These are phyloP conservation scores for Jackrogersella minutella DNA, from an alignment of 495 filamentous ascomycete species.

Conservation along the genomic window DNA sequence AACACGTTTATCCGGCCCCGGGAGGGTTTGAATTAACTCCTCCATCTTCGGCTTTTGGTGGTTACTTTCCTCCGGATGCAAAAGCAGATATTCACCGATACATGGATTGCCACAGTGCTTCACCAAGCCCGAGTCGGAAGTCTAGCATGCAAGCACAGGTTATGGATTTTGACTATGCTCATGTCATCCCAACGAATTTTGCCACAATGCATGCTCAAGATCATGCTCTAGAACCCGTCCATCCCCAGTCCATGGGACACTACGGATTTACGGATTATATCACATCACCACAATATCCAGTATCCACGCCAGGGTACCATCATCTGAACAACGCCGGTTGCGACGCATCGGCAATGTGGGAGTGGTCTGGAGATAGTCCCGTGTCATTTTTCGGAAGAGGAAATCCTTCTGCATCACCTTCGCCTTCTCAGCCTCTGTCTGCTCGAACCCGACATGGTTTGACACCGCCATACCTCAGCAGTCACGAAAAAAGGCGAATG, in stretches of 20 bases:
- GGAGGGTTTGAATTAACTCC: slow-evolving; percentile 46
- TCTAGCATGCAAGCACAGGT: slow-evolving; percentile 32
- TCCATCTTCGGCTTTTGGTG: slow-evolving; percentile 47
- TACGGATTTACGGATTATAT: slow-evolving; percentile 32
- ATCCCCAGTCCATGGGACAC: slow-evolving; percentile 17
- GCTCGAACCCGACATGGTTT: slow-evolving; percentile 19
- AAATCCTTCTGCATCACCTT: slow-evolving; percentile 30
- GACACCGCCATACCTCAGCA: slow-evolving; percentile 27
- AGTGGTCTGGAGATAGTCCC: slow-evolving; percentile 36
- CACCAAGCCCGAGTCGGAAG: slow-evolving; percentile 37
- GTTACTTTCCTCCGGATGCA: slow-evolving; percentile 44
- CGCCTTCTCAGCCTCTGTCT: slow-evolving; percentile 26
- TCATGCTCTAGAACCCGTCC: slow-evolving; percentile 12
- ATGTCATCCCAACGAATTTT: slow-evolving; percentile 14
- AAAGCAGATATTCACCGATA: slow-evolving; percentile 34
- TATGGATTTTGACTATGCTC: slow-evolving; percentile 34
- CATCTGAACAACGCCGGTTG: slow-evolving; percentile 14
- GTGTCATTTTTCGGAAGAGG: slow-evolving; percentile 33
- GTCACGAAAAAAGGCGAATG: slow-evolving; percentile 32
- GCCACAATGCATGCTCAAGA: slow-evolving; percentile 17
- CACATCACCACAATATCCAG: slow-evolving; percentile 24
- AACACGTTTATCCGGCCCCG: slow-evolving; percentile 39
- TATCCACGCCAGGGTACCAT: slow-evolving; percentile 18
- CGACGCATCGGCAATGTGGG: slow-evolving; percentile 33
- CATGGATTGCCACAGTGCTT: slow-evolving; percentile 36